These are phyloP conservation scores for Sporothrix sp. DNA, from an alignment of 2,329 filamentous ascomycete genomes.

Conservation along the genomic window DNA sequence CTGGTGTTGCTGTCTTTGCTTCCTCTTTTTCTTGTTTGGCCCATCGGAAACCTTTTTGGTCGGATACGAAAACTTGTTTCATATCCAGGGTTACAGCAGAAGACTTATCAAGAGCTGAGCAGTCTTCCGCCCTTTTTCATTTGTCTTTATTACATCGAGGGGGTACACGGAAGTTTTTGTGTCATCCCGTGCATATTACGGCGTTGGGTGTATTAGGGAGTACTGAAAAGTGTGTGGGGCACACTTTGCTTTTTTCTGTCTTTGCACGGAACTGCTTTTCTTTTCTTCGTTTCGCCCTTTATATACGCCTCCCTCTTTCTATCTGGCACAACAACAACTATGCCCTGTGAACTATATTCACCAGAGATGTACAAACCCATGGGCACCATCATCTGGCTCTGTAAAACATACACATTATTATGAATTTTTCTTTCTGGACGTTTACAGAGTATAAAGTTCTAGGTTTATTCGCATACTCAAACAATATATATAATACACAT, in stretches of 20 bases:
- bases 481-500: too few species aligned
- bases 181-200: too few species aligned
- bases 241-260: neutral
- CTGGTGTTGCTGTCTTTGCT: too few species aligned
- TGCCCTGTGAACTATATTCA: neutral
- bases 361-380: too few species aligned
- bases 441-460: too few species aligned
- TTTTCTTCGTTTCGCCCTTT: neutral
- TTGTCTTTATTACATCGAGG: neutral
- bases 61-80: neutral
- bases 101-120: conserved; percentile 50
- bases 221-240: too few species aligned
- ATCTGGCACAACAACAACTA: neutral
- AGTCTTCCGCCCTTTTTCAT: conserved; percentile 30
- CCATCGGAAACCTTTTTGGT: neutral
- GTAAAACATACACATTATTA: too few species aligned
- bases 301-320: neutral
- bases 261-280: neutral
- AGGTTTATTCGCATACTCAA: too few species aligned
- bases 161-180: too few species aligned
- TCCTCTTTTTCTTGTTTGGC: neutral
- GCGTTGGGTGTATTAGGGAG: too few species aligned
- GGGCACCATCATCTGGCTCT: too few species aligned
- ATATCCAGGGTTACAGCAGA: conserved; percentile 16
- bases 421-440: too few species aligned